A percentile compares a stretch with the other conserved stretches of the same genome.
These are phyloP conservation scores for Sisymbrium irio DNA, from an alignment of 345 rosid species.

Conservation along the genomic window DNA sequence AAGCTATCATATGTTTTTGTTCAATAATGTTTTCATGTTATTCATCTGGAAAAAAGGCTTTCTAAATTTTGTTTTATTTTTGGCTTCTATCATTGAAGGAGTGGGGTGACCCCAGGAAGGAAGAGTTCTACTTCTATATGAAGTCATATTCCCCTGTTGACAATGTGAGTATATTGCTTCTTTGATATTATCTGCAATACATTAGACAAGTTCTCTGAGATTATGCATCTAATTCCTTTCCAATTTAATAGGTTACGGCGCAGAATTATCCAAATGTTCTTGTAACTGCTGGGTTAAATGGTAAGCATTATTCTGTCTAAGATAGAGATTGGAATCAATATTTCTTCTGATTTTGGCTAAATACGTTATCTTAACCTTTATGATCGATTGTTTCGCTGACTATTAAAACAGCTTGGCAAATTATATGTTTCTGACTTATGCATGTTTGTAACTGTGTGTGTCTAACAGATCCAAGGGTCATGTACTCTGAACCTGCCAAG, in stretches of 20 bases:
- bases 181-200: constrained; percentile 5
- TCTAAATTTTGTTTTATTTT: background rate
- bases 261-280: constrained; percentile 83
- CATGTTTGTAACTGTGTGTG: background rate
- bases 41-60: background rate
- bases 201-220: background rate
- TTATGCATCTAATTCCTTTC: background rate
- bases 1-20: background rate
- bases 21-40: background rate
- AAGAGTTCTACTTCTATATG: constrained; percentile 83
- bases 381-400: background rate
- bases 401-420: background rate
- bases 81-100: constrained; percentile 52
- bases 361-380: background rate
- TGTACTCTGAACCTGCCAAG: constrained; percentile 94
- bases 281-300: constrained; percentile 81
- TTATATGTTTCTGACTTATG: background rate
- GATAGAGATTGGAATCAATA: background rate
- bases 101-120: constrained; percentile 97
- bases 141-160: constrained; percentile 96
- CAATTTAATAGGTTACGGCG: constrained; percentile 54
- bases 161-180: constrained; percentile 49
- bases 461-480: constrained; percentile 74
- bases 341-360: background rate
- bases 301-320: constrained; percentile 38